Base-by-base conservation (phyloP, 352 stramenopile genomes). In the Blastocystis sp. region DNA sequence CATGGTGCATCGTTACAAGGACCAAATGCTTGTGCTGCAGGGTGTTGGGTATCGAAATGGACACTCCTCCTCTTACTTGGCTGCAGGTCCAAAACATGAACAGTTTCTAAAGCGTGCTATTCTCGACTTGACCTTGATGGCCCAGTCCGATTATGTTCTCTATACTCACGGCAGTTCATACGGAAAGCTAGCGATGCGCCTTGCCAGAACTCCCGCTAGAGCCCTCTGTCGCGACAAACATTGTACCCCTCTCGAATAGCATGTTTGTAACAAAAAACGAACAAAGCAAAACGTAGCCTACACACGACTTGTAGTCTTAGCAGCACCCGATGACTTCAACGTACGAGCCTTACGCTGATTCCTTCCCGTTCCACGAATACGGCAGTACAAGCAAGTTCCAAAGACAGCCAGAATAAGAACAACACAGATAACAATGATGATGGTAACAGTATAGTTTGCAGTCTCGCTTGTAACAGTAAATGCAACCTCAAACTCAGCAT, bases 341-440 rank as follows among this genome's bases (percentile, higher is more conserved):
- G 45, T 64, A 45, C 73, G 53, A 41, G 29, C 47, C 47, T 61
- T 84, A 39, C 26, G 43, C 23, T 29, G 29, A 20, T 73, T 73
- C 68, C 73, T 84, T 53, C 73, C 73, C n/a, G 54, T 84, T 53
- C 73, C 73, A 66, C 73, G 59, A 5, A 84, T 41, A 84, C 73
- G 73, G 53, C 43, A 68, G 56, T 54, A 84, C 23, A 68, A 41
- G 26, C 73, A 84, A 15, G 54, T 53, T 34, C 50, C 73, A 41
- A 84, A 68, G 34, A 84, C 20, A 64, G 9, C 73, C 18, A 84
- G 13, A 26, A 84, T 53, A 15, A 84, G 73, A 29, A 69, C 73
- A 64, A 64, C 73, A 26, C 34, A 68, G 6, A 84, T 37, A 45
- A 84, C 54, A 68, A 84, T 84, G 3, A 84, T 34, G 26, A 84